Evolutionary conservation across 768 basidiomycete genomes (phyloP).

Genomic region (Auriscalpium vulgare): DNA sequence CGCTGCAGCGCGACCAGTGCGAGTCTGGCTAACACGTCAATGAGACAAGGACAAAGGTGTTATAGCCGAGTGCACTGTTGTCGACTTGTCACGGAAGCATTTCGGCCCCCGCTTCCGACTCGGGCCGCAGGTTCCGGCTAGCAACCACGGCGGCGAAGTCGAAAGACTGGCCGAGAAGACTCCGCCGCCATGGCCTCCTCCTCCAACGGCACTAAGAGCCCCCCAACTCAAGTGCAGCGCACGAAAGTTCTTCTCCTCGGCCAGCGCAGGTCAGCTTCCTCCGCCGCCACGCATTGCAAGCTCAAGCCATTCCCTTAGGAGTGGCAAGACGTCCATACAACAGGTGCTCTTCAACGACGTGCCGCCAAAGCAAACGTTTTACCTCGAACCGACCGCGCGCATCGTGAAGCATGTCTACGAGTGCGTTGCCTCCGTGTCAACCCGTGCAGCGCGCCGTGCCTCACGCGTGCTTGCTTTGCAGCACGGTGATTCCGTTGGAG

Average conservation of each 20-base stretch:
- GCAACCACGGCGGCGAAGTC: no score
- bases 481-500: slow-evolving; percentile 87
- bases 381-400: slow-evolving; percentile 80
- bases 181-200: slow-evolving; percentile 1
- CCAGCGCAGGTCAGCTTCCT: slow-evolving; percentile 45
- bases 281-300: neutral
- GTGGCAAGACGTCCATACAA: slow-evolving; percentile 87
- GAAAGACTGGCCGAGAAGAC: no score
- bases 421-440: slow-evolving; percentile 38
- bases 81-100: no score
- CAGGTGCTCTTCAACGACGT: slow-evolving; percentile 88
- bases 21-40: no score
- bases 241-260: slow-evolving; percentile 72
- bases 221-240: slow-evolving; percentile 27
- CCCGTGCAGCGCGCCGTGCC: neutral
- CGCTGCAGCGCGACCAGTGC: no score
- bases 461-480: slow-evolving; percentile 21
- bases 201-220: slow-evolving; percentile 2
- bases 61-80: no score
- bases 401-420: slow-evolving; percentile 70
- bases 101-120: no score
- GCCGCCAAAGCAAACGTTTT: slow-evolving; percentile 79
- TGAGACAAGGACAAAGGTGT: no score
- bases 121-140: no score
- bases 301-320: slow-evolving; percentile 36